Evolutionary conservation across 1,284 basidiomycete genomes (phyloP).

Genomic region (Ustilago tritici): DNA sequence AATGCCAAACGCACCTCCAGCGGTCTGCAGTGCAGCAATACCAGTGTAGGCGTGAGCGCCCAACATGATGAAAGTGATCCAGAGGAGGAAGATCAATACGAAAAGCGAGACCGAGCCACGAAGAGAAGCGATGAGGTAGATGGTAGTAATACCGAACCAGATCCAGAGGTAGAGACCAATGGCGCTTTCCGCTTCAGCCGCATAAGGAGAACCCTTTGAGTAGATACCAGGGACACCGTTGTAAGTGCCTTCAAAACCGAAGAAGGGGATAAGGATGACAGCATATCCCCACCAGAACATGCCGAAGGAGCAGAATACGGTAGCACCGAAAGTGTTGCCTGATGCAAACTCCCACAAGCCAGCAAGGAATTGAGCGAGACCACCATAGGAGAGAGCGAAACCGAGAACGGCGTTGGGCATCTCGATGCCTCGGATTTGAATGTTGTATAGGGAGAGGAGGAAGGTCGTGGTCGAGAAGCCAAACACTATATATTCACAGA

Average conservation of each 20-base stretch:
- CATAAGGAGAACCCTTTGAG: slow-evolving; percentile 24
- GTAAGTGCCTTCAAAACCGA: slow-evolving; percentile 50
- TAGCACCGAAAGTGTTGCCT: slow-evolving; percentile 61
- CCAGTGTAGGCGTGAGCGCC: slow-evolving; percentile 33
- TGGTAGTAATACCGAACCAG: slow-evolving; percentile 59
- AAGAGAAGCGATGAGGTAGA: slow-evolving; percentile 46
- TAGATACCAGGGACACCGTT: slow-evolving; percentile 52
- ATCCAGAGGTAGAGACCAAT: slow-evolving; percentile 55
- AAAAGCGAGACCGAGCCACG: slow-evolving; percentile 47
- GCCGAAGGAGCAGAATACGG: slow-evolving; percentile 51
- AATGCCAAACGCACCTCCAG: slow-evolving; percentile 55
- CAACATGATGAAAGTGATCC: slow-evolving; percentile 48
- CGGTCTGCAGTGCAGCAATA: slow-evolving; percentile 21
- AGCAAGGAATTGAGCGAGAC: slow-evolving; percentile 55
- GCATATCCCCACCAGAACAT: slow-evolving; percentile 62
- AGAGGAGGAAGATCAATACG: slow-evolving; percentile 43
- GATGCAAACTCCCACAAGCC: slow-evolving; percentile 59
- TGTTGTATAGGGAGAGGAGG: slow-evolving; percentile 54
- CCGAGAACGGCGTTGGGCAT: slow-evolving; percentile 50
- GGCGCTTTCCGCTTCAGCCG: slow-evolving; percentile 33
- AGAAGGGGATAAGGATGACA: slow-evolving; percentile 57
- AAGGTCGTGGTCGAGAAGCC: slow-evolving; percentile 52
- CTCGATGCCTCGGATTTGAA: slow-evolving; percentile 38
- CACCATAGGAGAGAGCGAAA: slow-evolving; percentile 44
- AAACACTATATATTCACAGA: slow-evolving; percentile 21